Evolutionary conservation across 495 filamentous ascomycete species (phyloP).

Genomic region (Talaromyces stipitatus): DNA sequence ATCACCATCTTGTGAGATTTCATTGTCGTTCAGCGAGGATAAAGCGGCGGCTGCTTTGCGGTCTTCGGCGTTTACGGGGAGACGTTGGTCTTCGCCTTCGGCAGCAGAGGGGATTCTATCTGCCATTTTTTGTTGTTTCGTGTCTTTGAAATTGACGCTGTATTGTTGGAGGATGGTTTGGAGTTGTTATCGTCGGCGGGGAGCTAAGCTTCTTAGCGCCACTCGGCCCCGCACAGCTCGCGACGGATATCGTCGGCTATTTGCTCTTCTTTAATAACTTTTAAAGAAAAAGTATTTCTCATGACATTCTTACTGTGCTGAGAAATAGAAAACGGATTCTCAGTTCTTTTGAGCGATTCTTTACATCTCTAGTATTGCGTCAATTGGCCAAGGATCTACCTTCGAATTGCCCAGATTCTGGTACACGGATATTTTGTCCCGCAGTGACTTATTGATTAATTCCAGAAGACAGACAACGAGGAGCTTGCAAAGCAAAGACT

Average conservation of each 20-base stretch:
- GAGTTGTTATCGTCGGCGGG: not conserved
- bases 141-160: not conserved
- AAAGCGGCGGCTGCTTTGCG: slow-evolving; percentile 86
- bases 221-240: not conserved
- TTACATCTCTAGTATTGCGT: too few relatives aligned
- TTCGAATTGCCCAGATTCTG: too few relatives aligned
- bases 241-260: not conserved
- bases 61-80: slow-evolving; percentile 70
- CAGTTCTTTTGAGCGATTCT: too few relatives aligned
- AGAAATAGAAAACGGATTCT: too few relatives aligned
- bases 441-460: too few relatives aligned
- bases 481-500: too few relatives aligned
- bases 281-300: not conserved
- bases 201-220: not conserved
- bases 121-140: slow-evolving; percentile 26
- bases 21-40: slow-evolving; percentile 64
- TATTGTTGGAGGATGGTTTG: not conserved
- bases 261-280: not conserved
- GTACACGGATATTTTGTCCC: too few relatives aligned
- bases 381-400: too few relatives aligned
- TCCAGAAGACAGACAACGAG: too few relatives aligned
- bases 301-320: too few relatives aligned
- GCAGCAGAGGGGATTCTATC: slow-evolving; percentile 63
- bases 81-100: slow-evolving; percentile 54
- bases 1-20: slow-evolving; percentile 27